Base-by-base conservation (phyloP, 1,139 yeast species). In the Kluyveromyces marxianus region DNA sequence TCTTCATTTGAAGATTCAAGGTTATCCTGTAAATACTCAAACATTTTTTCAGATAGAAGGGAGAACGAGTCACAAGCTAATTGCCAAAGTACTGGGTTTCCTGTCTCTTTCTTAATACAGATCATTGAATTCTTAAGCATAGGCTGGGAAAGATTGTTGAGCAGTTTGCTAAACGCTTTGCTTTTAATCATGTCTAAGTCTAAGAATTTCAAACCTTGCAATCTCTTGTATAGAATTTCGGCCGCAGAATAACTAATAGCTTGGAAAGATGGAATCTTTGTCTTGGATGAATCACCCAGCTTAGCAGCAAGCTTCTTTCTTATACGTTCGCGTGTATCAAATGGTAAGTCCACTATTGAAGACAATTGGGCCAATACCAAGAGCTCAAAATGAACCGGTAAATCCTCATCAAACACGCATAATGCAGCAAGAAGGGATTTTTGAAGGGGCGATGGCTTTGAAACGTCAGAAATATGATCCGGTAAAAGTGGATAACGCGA, bases 401-500 rank as follows among this genome's bases (percentile, higher is more conserved):
- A 54, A 6, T 54, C 44, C 21, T 58, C 51, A 7, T 65, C 63
- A 33, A 83, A 62, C 0, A 63, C 48, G 2, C 59, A 53, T 34
- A 82, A 55, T 41, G 75, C 75, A 1, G 66, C 65, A 27, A 82
- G 58, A 0, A 83, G 76, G 0, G 77, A 63, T 1, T 57, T 52
- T 56, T 84, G 92, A 33, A 83, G 64, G 21, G 68, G 66, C 0
- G 88, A 76, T 3, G 83, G 81, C 44, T 66, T 69, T 4, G 50
- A 50, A 33, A 68, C 66, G 57, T 83, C 89, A 6, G 60, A 55
- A 2, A 63, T 62, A 45, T 66, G 68, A 21, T 69, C 73, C 4
- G 83, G 80, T 27, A 83, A 66, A 8, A 83, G 71, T 0, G 94
- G 92, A 59, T 81, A 84, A 46, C 84, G 69, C 1, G 83, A 77